A percentile compares a stretch with the other conserved stretches of the same genome.
Evolutionary conservation across 805 yeast species (phyloP).

Genomic region (Zygosaccharomyces gambellarensis): DNA sequence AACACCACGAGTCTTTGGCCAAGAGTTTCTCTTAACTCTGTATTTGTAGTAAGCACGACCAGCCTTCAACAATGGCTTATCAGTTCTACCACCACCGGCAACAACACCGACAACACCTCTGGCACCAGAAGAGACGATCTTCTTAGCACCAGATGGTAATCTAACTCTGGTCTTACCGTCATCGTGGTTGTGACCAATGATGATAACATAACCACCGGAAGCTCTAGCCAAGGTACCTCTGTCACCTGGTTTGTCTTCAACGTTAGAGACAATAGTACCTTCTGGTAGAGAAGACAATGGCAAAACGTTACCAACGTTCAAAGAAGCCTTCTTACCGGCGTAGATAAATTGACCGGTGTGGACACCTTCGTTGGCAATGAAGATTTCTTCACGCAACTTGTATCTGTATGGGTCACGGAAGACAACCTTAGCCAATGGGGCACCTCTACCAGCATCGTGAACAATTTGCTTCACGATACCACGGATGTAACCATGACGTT

Average conservation of each 20-base stretch:
- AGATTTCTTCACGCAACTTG: conserved; percentile 96
- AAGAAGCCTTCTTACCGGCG: conserved; percentile 98
- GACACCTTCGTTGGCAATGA: conserved; percentile 99
- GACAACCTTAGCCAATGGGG: conserved; percentile 97
- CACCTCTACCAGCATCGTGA: conserved; percentile 99
- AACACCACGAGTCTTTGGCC: conserved; percentile 99
- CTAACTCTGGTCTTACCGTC: conserved; percentile 99
- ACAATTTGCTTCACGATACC: conserved; percentile 98
- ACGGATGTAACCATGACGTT: conserved; percentile 99
- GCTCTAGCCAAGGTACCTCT: conserved; percentile 99
- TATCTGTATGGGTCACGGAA: conserved; percentile 99
- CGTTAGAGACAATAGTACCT: conserved; percentile 98
- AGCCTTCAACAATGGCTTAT: conserved; percentile 99
- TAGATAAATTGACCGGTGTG: conserved; percentile 99
- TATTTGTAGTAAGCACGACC: conserved; percentile 99
- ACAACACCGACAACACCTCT: conserved; percentile 99
- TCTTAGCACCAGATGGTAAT: conserved; percentile 99
- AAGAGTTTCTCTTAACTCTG: conserved; percentile 99
- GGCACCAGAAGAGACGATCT: conserved; percentile 89
- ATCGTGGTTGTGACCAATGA: conserved; percentile 98
- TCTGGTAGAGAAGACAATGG: conserved; percentile 97
- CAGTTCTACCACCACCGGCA: conserved; percentile 99
- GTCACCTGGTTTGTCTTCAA: conserved; percentile 98
- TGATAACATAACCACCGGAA: conserved; percentile 98
- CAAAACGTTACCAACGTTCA: conserved; percentile 93